Evolutionary conservation across 129 eudicot genomes (phyloP), one percentile per base, ranked within the genome.

Genomic region (Sambucus nigra): DNA sequence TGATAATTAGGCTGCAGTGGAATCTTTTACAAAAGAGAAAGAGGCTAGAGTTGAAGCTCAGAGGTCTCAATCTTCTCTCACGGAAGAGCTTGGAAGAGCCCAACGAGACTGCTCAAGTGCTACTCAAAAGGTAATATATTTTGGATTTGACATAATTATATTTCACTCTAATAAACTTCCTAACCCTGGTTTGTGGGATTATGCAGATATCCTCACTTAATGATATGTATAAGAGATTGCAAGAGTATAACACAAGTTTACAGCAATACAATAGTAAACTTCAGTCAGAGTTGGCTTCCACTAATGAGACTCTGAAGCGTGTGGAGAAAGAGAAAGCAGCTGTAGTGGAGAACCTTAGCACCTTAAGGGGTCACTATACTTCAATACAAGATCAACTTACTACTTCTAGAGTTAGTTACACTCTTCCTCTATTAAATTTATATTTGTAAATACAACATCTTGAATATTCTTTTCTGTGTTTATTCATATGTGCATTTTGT

Each of bases 191-290:
- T 59, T 48, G 23, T 55, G 40, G 17, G 40, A 27, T 41, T 51
- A 25, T 52, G 39, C 72, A 92, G 99, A 81, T 86, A 51, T 47
- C 60, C 41, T 80, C 96, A 8, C 64, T 82, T 39, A 78, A 87
- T 57, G 96, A 86, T 19, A 92, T 73, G 87, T 86, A 82, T 76
- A 80, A 79, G 83, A 61, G 96, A 48, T 60, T 92, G 51, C 96
- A 92, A 53, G 96, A 86, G 70, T 92, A 86, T 64, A 92, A 86
- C 64, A 74, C 91, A 0, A 86, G 99, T 51, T 76, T 92, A 51
- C 99, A 92, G 42, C 91, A 79, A 51, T 92, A 82, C 70, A 92
- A 92, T 69, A 82, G 96, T 48, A 92, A 77, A 69, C 85, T 92
- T 18, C 99, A 92, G 64, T 69, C 84, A 5, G 99, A 92, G 44